These are phyloP conservation scores for Tephrocybe rancida DNA, from an alignment of 768 basidiomycete species.

Conservation along the genomic window DNA sequence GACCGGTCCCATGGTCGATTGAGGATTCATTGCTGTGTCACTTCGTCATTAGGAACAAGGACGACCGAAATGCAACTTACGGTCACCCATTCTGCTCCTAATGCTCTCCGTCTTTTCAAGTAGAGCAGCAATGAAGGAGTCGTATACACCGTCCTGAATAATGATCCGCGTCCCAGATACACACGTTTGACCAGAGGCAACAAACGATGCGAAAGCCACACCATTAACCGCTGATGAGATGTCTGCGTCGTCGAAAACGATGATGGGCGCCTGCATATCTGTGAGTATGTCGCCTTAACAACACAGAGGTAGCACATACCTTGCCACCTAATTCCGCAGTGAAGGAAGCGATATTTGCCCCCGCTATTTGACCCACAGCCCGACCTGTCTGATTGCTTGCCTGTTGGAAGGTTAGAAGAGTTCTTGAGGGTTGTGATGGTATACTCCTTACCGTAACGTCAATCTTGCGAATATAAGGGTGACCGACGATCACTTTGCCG, in stretches of 20 bases:
- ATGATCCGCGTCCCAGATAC: conserved; percentile 90
- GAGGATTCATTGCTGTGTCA: conserved; percentile 62
- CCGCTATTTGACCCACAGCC: conserved; percentile 71
- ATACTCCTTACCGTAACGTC: conserved; percentile 70
- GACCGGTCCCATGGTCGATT: conserved; percentile 79
- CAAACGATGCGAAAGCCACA: conserved; percentile 79
- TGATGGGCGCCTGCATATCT: conserved; percentile 64
- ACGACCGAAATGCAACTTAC: conserved; percentile 43
- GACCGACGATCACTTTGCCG: conserved; percentile 64
- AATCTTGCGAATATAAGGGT: conserved; percentile 75
- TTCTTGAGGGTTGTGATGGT: not conserved
- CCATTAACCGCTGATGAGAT: conserved; percentile 78
- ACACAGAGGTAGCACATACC: conserved; percentile 36
- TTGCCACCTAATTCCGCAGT: conserved; percentile 91
- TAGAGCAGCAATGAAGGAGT: conserved; percentile 64
- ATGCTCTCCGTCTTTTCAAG: conserved; percentile 66
- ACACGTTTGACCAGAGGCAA: conserved; percentile 89
- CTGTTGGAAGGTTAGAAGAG: conserved; percentile 32
- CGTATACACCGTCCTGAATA: conserved; percentile 70
- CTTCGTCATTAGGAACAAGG: not conserved
- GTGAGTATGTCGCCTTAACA: not conserved
- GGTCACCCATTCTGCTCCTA: conserved; percentile 73
- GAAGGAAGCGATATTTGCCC: conserved; percentile 70
- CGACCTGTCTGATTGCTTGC: conserved; percentile 81
- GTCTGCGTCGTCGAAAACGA: conserved; percentile 82